Base-by-base conservation (phyloP, 257 asterid genomes). In the Fraxinus pennsylvanica region DNA sequence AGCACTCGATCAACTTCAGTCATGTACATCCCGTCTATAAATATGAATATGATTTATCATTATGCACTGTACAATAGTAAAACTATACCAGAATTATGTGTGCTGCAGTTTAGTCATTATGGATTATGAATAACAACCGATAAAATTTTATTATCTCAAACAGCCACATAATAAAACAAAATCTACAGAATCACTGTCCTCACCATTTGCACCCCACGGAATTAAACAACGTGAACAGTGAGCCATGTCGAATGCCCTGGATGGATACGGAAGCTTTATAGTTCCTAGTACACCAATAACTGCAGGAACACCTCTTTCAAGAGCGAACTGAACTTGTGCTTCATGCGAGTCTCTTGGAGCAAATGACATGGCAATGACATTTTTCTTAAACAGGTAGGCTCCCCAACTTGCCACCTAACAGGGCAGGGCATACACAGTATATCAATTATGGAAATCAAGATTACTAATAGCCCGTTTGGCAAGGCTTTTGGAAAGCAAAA, bases 231-330 rank as follows among this genome's bases (percentile, higher is more conserved):
- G 87, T 6, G 89, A 86, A 69, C 89, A 86, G 30, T 86, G 89
- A 30, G 87, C 89, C 89, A 86, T 83, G 73, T 86, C 89, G 68
- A 83, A 86, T 61, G 88, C 87, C 25, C 90, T 69, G 13, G 86
- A 70, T 30, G 89, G 87, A 77, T 81, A 86, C 70, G 87, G 87
- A 39, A 86, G 81, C 79, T 81, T 83, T 54, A 86, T 68, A 65
- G 89, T 83, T 52, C 87, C 87, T 9, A 86, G 84, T 14, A 83
- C 87, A 59, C 87, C 89, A 76, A 86, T 86, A 10, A 86, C 79
- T 27, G 89, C 89, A 2, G 89, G 89, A 25, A 86, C 87, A 13
- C 89, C 89, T 63, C 89, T 83, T 71, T 86, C 89, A 50, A 86
- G 68, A 65, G 89, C 87, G 76, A 86, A 86, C 68, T 83, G 87